phyloP scores from a whole-genome alignment of 2,329 filamentous ascomycete species.

The Trichoderma sp. region DNA sequence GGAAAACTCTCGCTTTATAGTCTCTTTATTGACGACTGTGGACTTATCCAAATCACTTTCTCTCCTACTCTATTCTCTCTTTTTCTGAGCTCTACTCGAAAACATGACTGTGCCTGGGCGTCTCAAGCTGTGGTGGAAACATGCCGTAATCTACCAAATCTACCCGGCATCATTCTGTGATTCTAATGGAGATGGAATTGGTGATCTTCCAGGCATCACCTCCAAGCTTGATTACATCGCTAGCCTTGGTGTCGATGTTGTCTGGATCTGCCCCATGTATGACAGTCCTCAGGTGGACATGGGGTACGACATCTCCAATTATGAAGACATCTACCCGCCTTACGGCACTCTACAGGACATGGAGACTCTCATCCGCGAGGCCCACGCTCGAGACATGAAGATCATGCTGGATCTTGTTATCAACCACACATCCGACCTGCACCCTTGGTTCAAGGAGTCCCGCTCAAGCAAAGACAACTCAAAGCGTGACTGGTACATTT shows the following conservation, averaged over 20 bases:
- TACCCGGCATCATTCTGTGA: slow-evolving; percentile 59
- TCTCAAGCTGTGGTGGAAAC: slow-evolving; percentile 52
- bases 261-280: slow-evolving; percentile 68
- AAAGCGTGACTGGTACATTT: slow-evolving; percentile 69
- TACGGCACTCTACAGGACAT: slow-evolving; percentile 68
- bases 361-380: slow-evolving; percentile 58
- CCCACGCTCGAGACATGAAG: slow-evolving; percentile 63
- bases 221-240: slow-evolving; percentile 62
- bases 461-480: slow-evolving; percentile 58
- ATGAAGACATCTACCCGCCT: slow-evolving; percentile 61
- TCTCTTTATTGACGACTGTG: background rate
- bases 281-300: slow-evolving; percentile 65
- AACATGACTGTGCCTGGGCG: slow-evolving; percentile 28
- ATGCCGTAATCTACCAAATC: slow-evolving; percentile 57
- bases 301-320: slow-evolving; percentile 70
- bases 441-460: slow-evolving; percentile 69
- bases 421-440: slow-evolving; percentile 73
- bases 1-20: background rate
- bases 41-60: background rate
- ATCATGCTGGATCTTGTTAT: slow-evolving; percentile 74
- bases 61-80: background rate
- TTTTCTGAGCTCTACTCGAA: background rate
- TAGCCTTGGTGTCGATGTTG: slow-evolving; percentile 58
- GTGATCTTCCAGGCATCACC: slow-evolving; percentile 62
- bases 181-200: slow-evolving; percentile 57